Conservation (phyloP, 2,329 filamentous ascomycete species). For the Beauveria sp. region DNA sequence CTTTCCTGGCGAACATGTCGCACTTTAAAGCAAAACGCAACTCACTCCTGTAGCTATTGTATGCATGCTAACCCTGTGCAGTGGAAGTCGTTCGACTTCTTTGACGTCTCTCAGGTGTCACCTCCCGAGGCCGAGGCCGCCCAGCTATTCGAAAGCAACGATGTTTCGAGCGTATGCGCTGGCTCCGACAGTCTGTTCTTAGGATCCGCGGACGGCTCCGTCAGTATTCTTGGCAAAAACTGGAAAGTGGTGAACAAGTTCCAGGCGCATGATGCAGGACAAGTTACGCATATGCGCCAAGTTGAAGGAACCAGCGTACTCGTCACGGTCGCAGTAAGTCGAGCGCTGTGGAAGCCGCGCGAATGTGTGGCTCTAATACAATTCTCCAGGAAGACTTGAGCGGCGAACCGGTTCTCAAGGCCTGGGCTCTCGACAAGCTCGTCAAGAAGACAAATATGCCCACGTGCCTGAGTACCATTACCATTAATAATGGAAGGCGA, state of each 20-base stretch:
- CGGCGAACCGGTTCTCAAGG: conserved; percentile 81
- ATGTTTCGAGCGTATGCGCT: conserved; percentile 75
- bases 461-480: conserved; percentile 77
- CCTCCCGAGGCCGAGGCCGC: conserved; percentile 72
- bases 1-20: background rate
- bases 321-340: conserved; percentile 63
- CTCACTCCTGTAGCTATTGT: no score
- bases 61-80: conserved; percentile 26
- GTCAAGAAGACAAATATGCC: conserved; percentile 91
- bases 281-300: conserved; percentile 88
- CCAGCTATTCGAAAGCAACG: conserved; percentile 72
- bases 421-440: conserved; percentile 93
- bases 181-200: conserved; percentile 87
- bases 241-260: conserved; percentile 87
- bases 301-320: conserved; percentile 79
- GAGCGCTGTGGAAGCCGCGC: background rate
- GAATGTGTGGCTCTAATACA: background rate
- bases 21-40: background rate
- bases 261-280: conserved; percentile 71
- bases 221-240: conserved; percentile 77
- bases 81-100: conserved; percentile 99
- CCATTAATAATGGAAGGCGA: conserved; percentile 81
- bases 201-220: conserved; percentile 74
- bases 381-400: conserved; percentile 66
- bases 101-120: conserved; percentile 82